Conservation (phyloP, 2,329 filamentous ascomycete genomes). For the Clathrospora elynae region DNA sequence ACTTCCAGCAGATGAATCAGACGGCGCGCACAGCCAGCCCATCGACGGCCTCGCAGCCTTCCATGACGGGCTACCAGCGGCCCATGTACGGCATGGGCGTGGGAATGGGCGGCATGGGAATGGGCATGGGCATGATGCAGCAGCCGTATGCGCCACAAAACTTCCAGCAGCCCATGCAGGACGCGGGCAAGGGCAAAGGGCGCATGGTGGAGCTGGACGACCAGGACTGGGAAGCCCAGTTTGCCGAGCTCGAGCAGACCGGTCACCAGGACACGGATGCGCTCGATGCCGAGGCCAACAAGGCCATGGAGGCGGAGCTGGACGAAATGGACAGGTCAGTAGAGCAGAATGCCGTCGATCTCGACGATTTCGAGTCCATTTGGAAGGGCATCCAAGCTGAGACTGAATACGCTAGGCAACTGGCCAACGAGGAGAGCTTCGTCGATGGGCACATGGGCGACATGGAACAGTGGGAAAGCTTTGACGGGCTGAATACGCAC, state of each 20-base stretch:
- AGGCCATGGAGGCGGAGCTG: conserved; percentile 82
- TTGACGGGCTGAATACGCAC: conserved; percentile 72
- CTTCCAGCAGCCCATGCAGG: conserved; percentile 53
- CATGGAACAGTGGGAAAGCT: conserved; percentile 78
- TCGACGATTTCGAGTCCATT: conserved; percentile 91
- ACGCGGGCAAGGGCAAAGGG: conserved; percentile 77
- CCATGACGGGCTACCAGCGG: conserved; percentile 61
- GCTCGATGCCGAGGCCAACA: conserved; percentile 68
- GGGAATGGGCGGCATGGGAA: conserved; percentile 55
- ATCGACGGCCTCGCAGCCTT: conserved; percentile 48
- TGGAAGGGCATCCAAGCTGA: conserved; percentile 83
- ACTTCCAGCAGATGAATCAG: conserved; percentile 72
- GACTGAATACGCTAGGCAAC: conserved; percentile 69
- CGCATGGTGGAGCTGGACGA: conserved; percentile 90
- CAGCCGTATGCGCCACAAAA: conserved; percentile 51
- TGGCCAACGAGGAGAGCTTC: conserved; percentile 69
- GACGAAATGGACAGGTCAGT: conserved; percentile 88
- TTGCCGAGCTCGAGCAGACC: conserved; percentile 80
- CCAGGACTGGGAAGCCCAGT: conserved; percentile 93
- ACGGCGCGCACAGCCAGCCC: conserved; percentile 66
- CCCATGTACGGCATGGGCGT: conserved; percentile 51
- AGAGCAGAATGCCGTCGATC: conserved; percentile 74
- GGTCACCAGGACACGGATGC: conserved; percentile 57
- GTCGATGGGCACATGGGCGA: conserved; percentile 71
- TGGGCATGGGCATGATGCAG: conserved; percentile 54